Conservation (phyloP, 1,284 basidiomycete species). For the Cryptococcus sp. region DNA sequence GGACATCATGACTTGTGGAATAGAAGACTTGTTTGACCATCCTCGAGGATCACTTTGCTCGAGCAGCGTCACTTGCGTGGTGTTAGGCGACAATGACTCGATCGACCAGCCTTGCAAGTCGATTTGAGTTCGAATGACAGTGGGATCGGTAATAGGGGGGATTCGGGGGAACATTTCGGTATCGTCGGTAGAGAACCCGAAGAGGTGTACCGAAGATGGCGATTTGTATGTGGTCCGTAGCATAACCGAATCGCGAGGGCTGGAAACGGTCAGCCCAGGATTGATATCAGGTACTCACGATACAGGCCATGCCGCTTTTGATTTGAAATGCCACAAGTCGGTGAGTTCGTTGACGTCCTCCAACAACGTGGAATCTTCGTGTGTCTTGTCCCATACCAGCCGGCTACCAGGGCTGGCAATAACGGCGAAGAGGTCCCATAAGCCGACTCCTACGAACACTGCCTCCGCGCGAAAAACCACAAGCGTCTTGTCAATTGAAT, state of each 20-base stretch:
- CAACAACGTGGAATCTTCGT: conserved; percentile 79
- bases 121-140: conserved; percentile 87
- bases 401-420: conserved; percentile 81
- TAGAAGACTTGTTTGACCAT: conserved; percentile 93
- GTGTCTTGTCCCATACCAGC: conserved; percentile 83
- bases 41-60: conserved; percentile 98
- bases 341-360: conserved; percentile 91
- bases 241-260: conserved; percentile 84
- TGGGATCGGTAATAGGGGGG: conserved; percentile 66
- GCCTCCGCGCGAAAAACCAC: conserved; percentile 96
- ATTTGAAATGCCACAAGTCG: conserved; percentile 87
- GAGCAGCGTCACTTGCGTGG: conserved; percentile 88
- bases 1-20: conserved; percentile 86
- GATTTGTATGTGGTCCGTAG: conserved; percentile 97
- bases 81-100: conserved; percentile 91
- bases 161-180: conserved; percentile 78
- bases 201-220: conserved; percentile 90
- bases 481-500: conserved; percentile 95
- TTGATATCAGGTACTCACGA: conserved; percentile 61
- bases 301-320: conserved; percentile 85
- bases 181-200: conserved; percentile 92
- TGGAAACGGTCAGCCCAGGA: conserved; percentile 45
- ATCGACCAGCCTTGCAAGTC: conserved; percentile 97
- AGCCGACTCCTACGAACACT: conserved; percentile 91
- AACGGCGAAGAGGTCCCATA: conserved; percentile 94